phyloP scores from a whole-genome alignment of 371 early-diverging fungal genomes.

The Spraguea lophii region DNA sequence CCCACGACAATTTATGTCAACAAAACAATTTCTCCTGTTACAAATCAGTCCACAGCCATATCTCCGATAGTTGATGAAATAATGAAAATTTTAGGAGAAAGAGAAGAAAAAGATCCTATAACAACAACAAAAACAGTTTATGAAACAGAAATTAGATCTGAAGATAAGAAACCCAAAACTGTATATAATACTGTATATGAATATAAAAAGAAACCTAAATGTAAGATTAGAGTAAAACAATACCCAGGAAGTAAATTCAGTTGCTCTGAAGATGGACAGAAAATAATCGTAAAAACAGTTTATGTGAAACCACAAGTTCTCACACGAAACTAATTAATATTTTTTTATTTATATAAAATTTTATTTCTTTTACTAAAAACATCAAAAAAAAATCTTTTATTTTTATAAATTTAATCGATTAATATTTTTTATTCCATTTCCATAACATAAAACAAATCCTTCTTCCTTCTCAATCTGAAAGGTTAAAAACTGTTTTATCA shows the following conservation, averaged over 20 bases:
- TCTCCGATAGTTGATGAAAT: background rate
- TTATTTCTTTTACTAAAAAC: too few species aligned
- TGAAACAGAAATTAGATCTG: background rate
- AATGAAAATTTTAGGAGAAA: background rate
- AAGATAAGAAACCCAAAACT: background rate
- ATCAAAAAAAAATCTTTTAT: too few species aligned
- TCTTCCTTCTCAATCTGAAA: too few species aligned
- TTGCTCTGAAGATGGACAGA: background rate
- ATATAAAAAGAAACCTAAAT: constrained; percentile 13
- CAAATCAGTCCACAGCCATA: background rate
- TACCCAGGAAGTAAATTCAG: background rate
- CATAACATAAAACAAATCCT: too few species aligned
- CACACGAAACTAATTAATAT: too few species aligned
- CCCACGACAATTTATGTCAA: background rate
- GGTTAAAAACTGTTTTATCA: too few species aligned
- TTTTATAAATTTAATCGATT: too few species aligned
- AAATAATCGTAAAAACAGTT: background rate
- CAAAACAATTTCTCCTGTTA: background rate
- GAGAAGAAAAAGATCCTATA: constrained; percentile 1
- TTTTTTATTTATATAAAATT: too few species aligned
- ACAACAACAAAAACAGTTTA: background rate
- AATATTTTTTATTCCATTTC: too few species aligned
- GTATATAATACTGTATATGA: constrained; percentile 6
- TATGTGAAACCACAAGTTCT: background rate
- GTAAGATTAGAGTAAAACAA: background rate